Evolutionary conservation across 495 filamentous ascomycete species (phyloP), one percentile per base, ranked within the genome.

Genomic region (Lindgomyces ingoldianus): DNA sequence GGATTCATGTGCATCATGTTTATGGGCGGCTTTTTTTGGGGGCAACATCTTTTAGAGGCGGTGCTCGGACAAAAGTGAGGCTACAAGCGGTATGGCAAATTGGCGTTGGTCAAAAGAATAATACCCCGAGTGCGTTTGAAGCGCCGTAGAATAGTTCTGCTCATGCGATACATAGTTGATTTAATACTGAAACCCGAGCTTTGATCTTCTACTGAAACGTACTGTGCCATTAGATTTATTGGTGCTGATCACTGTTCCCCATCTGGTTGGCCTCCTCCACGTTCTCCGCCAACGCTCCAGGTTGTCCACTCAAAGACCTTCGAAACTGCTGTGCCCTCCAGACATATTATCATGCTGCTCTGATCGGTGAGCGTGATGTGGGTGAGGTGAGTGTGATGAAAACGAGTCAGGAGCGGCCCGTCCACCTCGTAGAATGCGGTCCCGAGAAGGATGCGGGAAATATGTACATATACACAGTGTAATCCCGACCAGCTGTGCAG

Each of bases 61-160:
- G 61, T 18, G 61, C 61, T 25, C 33, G 42, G 61, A 33, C 36
- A 50, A 59, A 65, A 57, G 52, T 25, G 55, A 45, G 2, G 24
- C 45, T 25, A 54, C 11, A 19, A n/a, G 12, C 24, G 51, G 51
- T 52, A 52, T 52, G 46, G 29, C 18, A 14, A 14, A 52, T 64
- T 44, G 61, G 61, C 62, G 55, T 65, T 65, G 54, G 55, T 46
- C 33, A 57, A 60, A 60, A 59, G 45, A 51, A 65, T 25, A 65
- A 65, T 65, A 65, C 62, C 62, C 62, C 14, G 16, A 29, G 44
- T 44, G 12, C 36, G 8, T 22, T 57, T 24, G 3, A 29, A n/a
- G 30, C n/a, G 29, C 21, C 22, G 53, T 55, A 53, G 60, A 56
- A 48, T 47, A 55, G 51, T 56, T 44, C 1, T 53, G 58, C 50